A percentile compares a stretch with the other conserved stretches of the same genome.
These are phyloP conservation scores for Stachybotrys echinatus DNA, from an alignment of 2,329 filamentous ascomycete genomes.

Conservation along the genomic window DNA sequence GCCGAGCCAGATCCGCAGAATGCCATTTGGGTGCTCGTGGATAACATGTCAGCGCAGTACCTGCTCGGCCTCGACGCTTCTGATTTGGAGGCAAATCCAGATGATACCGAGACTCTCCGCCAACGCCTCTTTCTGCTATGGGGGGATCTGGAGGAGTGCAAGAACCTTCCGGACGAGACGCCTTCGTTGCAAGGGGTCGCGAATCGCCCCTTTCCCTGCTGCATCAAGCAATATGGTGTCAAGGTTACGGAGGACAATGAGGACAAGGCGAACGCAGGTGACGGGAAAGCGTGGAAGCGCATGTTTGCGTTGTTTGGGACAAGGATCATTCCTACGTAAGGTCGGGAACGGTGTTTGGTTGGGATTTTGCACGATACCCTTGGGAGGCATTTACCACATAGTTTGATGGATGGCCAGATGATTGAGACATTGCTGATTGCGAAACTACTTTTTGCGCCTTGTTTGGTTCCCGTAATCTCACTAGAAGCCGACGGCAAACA, in stretches of 20 bases:
- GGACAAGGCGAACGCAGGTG: slow-evolving; percentile 37
- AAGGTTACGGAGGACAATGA: slow-evolving; percentile 34
- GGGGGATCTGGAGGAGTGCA: slow-evolving; percentile 77
- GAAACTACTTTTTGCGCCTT: too few species aligned
- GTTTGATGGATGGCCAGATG: too few species aligned
- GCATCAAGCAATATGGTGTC: slow-evolving; percentile 66
- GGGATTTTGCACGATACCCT: too few species aligned
- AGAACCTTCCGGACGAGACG: slow-evolving; percentile 27
- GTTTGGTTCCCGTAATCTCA: too few species aligned
- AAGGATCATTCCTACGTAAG: slow-evolving; percentile 34
- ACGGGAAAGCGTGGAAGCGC: slow-evolving; percentile 51
- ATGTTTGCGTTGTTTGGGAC: slow-evolving; percentile 62
- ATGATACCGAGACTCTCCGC: slow-evolving; percentile 47
- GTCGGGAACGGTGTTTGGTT: too few species aligned
- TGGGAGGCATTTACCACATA: too few species aligned
- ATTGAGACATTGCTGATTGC: too few species aligned
- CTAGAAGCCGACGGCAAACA: too few species aligned
- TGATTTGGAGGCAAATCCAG: slow-evolving; percentile 48
- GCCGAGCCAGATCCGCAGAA: slow-evolving; percentile 27
- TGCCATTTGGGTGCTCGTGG: slow-evolving; percentile 63
- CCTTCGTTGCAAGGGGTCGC: slow-evolving; percentile 18
- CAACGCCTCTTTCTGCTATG: slow-evolving; percentile 75
- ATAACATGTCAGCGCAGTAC: slow-evolving; percentile 47
- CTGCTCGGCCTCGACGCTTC: slow-evolving; percentile 43
- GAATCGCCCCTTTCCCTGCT: slow-evolving; percentile 63